These are phyloP conservation scores for Tagetes erecta DNA, from an alignment of 129 eudicot genomes.

Conservation along the genomic window DNA sequence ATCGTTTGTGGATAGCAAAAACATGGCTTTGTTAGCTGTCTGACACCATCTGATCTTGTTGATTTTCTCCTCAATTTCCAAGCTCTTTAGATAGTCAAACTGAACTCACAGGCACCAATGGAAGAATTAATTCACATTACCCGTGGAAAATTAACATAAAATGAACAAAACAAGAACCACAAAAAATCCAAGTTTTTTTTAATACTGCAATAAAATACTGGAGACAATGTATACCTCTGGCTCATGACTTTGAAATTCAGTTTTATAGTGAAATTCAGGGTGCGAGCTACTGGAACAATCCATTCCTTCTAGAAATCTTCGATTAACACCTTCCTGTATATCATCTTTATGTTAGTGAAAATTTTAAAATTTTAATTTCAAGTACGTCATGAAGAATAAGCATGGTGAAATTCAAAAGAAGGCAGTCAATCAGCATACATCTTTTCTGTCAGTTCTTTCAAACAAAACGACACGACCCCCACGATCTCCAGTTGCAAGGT, in stretches of 20 bases:
- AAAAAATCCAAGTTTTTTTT: not conserved
- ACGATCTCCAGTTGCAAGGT: conserved; percentile 65
- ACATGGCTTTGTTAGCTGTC: conserved; percentile 63
- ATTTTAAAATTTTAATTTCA: not conserved
- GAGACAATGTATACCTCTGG: conserved; percentile 62
- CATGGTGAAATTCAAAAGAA: not conserved
- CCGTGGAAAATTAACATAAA: not conserved
- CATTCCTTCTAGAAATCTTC: conserved; percentile 71
- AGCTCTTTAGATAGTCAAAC: conserved; percentile 94
- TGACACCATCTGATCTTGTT: conserved; percentile 96
- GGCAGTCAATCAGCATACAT: conserved; percentile 36
- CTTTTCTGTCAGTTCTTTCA: conserved; percentile 46
- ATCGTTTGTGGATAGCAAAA: conserved; percentile 88
- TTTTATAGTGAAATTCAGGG: conserved; percentile 89
- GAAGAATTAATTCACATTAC: conserved; percentile 13
- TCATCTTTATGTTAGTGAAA: conserved; percentile 29
- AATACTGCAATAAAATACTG: too few relatives aligned
- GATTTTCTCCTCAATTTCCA: conserved; percentile 96
- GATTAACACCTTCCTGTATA: conserved; percentile 60
- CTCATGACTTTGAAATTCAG: conserved; percentile 96
- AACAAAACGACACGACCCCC: conserved; percentile 65
- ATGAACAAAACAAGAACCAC: not conserved
- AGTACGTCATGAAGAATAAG: not conserved
- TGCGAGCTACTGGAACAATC: conserved; percentile 68
- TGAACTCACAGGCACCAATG: conserved; percentile 41